These are phyloP conservation scores for Falciphora oryzae DNA, from an alignment of 2,329 filamentous ascomycete genomes.

Conservation along the genomic window DNA sequence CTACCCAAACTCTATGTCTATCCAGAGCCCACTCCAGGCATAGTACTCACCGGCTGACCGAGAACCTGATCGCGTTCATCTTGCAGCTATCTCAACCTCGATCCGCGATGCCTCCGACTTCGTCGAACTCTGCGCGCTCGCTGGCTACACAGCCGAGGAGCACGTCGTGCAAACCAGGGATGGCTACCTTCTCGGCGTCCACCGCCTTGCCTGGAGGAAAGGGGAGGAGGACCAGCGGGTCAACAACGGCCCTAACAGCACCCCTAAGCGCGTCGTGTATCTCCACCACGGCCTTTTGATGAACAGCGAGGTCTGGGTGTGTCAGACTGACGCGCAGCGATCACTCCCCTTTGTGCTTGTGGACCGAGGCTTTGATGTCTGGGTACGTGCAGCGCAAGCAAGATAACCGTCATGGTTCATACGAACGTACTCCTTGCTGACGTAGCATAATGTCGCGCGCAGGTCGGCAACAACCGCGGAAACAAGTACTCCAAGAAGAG, in stretches of 20 bases:
- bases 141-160: constrained; percentile 90
- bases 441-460: not conserved
- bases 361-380: constrained; percentile 91
- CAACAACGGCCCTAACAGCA: constrained; percentile 62
- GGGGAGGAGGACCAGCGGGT: constrained; percentile 76
- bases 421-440: constrained; percentile 1
- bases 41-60: not conserved
- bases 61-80: constrained; percentile 42
- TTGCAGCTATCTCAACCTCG: constrained; percentile 62
- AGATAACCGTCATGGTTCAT: not conserved
- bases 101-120: constrained; percentile 89
- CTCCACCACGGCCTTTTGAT: constrained; percentile 94
- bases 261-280: constrained; percentile 83
- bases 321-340: constrained; percentile 77
- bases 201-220: constrained; percentile 76
- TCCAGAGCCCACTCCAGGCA: constrained; percentile 33
- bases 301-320: constrained; percentile 99
- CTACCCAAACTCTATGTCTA: not conserved
- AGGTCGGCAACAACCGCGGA: constrained; percentile 93
- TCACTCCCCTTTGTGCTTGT: constrained; percentile 86
- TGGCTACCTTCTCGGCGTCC: constrained; percentile 85
- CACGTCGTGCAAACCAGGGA: constrained; percentile 93
- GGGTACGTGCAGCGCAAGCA: constrained; percentile 49
- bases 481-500: constrained; percentile 99
- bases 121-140: constrained; percentile 84